Evolutionary conservation across 2,329 filamentous ascomycete species (phyloP), one percentile per base, ranked within the genome.

Genomic region (Pseudofabraea citricarpa): DNA sequence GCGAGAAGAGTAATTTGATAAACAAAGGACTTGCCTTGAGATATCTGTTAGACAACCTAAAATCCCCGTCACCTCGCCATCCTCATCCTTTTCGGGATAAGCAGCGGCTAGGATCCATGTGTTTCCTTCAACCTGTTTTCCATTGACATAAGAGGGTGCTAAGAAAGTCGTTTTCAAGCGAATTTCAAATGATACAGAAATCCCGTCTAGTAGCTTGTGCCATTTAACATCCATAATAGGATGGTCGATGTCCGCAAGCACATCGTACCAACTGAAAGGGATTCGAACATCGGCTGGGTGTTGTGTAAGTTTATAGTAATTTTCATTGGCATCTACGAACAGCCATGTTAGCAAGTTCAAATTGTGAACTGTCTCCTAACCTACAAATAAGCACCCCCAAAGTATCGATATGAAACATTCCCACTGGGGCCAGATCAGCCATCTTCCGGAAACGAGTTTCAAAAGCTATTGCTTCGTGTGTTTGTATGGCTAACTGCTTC

Each of bases 361-460:
- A n/a, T n/a, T n/a, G n/a, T n/a, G n/a, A n/a, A n/a, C n/a, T n/a
- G n/a, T n/a, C n/a, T n/a, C n/a, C n/a, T n/a, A n/a, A 90, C 47
- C 82, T 84, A 57, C 84, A 88, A 1, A 74, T 78, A 45, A 89
- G 76, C 29, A 75, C 74, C 10, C 84, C 85, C 38, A 74, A 67
- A 2, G 73, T 69, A 55, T 85, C 77, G 9, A 81, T 78, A 46
- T 89, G 85, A 55, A 83, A 86, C 65, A 89, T 82, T 15, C 85
- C 85, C 1, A 87, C 80, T 0, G 85, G 85, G 2, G 85, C 81
- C 40, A 87, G 82, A 53, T 87, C 83, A 2, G 84, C 81, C 63
- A 89, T 83, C 5, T 79, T 71, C 6, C 81, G 80, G 51, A 88
- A 87, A 43, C 81, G 77, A 23, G 78, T 77, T 44, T 84, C 77